Base-by-base conservation (phyloP, 148 eudicot genomes). In the Camellia japonica region DNA sequence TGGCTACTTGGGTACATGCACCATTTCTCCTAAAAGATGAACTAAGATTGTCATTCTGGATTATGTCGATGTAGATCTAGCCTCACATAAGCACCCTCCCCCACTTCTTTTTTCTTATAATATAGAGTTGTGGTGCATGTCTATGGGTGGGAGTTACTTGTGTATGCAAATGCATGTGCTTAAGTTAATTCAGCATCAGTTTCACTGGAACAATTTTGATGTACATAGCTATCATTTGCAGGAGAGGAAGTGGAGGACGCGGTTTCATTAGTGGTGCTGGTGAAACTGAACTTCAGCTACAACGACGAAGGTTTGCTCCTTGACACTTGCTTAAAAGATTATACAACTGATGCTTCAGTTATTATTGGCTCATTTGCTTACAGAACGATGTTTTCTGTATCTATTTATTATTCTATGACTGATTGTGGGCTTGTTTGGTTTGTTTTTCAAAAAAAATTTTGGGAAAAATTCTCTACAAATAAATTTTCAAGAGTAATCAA, bases 181-280 rank as follows among this genome's bases (percentile, higher is more conserved):
- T n/a, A n/a, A 60, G 69, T 63, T 49, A 76, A 62, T 79, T 74
- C 55, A 55, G 16, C 49, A 3, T 76, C 30, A 19, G 52, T 55
- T 78, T 54, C 58, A 54, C 52, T 75, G 51, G 70, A 58, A 78
- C 68, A 42, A 59, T 30, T 76, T 70, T 83, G 58, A 82, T 74
- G 19, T 79, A 65, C 23, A 51, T 67, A 19, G 64, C 44, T 74
- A 72, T 73, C 30, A 49, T 75, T 80, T 86, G 65, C 92, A 95
- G 99, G 99, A 93, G 97, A 91, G 99, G 98, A 83, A 90, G 99
- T 79, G 96, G 97, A 44, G 98, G 99, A 18, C 90, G 88, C 71
- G 99, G 99, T 76, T 95, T 93, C 74, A 90, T 93, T 68, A 91
- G 99, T 84, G 98, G 99, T 87, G 99, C 99, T 85, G 99, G 99